Percentiles rank a stretch among this genome's conserved stretches.
Evolutionary conservation across 805 yeast genomes (phyloP).

Genomic region (Candida awuae): DNA sequence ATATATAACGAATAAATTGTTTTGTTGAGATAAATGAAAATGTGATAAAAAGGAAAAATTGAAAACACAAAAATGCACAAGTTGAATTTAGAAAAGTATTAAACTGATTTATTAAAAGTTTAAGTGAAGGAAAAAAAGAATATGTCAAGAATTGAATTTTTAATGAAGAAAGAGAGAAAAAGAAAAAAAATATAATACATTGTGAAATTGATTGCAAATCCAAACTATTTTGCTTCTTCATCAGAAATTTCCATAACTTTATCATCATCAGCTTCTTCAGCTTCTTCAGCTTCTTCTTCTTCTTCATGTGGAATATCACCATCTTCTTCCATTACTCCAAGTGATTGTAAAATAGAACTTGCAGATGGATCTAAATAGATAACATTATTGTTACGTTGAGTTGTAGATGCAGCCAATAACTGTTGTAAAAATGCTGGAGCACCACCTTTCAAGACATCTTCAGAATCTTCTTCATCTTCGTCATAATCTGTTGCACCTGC

Average conservation of each 20-base stretch:
- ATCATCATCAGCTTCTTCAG: constrained; percentile 14
- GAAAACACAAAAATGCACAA: constrained; percentile 3
- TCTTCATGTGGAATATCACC: constrained; percentile 24
- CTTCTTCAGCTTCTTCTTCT: constrained; percentile 22
- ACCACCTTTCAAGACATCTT: constrained; percentile 22
- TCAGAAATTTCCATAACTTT: constrained; percentile 10
- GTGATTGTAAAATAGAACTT: constrained; percentile 51
- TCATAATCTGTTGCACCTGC: constrained; percentile 13
- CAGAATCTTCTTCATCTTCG: constrained; percentile 28
- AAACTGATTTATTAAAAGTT: constrained; percentile 1
- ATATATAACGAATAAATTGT: constrained; percentile 2
- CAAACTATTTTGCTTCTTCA: constrained; percentile 1
- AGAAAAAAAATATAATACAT: neutral
- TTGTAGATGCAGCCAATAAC: constrained; percentile 34
- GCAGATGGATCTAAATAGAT: constrained; percentile 59
- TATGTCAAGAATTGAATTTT: too few relatives aligned
- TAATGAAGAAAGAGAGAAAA: neutral
- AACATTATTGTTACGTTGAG: constrained; percentile 45
- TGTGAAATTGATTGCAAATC: neutral
- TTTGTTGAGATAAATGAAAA: too few relatives aligned
- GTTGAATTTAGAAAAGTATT: constrained; percentile 6
- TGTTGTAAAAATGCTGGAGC: constrained; percentile 28
- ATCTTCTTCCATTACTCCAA: constrained; percentile 33
- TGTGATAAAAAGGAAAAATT: neutral
- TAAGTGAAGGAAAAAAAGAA: neutral